phyloP scores from a whole-genome alignment of 441 rosid genomes.

The Cnidoscolus chayamansa region DNA sequence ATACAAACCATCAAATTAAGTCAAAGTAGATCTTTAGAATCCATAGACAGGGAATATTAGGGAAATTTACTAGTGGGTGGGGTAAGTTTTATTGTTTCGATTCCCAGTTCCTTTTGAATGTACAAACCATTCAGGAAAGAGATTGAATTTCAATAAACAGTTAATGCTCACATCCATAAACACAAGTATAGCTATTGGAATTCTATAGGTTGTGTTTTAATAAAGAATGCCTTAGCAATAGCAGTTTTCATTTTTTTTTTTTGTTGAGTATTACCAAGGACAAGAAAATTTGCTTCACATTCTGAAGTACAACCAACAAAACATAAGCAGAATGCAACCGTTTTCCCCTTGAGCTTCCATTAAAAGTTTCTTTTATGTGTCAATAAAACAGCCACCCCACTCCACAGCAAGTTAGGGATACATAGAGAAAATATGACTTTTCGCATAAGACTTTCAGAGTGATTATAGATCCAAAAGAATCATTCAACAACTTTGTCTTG shows the following conservation, averaged over 20 bases:
- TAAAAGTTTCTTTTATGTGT: background rate
- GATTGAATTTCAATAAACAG: slow-evolving; percentile 1
- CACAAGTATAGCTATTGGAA: background rate
- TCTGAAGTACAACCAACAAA: background rate
- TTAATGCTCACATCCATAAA: slow-evolving; percentile 12
- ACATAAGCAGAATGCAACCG: background rate
- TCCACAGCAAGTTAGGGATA: background rate
- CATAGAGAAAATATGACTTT: background rate
- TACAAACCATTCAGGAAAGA: background rate
- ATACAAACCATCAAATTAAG: background rate
- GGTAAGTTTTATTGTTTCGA: background rate
- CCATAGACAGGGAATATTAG: background rate
- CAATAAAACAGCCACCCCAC: background rate
- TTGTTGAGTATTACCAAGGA: background rate
- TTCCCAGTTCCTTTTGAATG: background rate
- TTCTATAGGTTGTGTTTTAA: background rate
- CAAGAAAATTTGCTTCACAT: background rate
- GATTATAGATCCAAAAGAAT: background rate
- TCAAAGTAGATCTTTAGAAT: background rate
- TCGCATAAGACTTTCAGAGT: background rate
- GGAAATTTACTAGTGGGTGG: background rate
- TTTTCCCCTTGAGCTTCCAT: background rate
- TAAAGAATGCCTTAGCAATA: background rate
- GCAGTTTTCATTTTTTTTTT: background rate
- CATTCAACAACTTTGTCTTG: background rate